Evolutionary conservation across 169 alveolate species (phyloP).

Genomic region (Plasmodium vivax): DNA sequence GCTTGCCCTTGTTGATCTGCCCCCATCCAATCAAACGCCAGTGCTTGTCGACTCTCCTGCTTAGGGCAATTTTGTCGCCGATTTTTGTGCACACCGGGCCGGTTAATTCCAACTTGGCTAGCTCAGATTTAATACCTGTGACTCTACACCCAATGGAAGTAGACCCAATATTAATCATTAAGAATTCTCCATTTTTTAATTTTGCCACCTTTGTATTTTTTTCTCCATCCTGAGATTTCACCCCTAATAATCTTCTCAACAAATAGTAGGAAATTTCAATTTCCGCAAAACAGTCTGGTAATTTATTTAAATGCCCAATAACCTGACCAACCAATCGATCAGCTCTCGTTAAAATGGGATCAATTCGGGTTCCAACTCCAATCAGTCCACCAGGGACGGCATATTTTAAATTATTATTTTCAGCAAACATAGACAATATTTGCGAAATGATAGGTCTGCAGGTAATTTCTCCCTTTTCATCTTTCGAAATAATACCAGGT

Average conservation of each 20-base stretch:
- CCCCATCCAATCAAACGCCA: constrained; percentile 99
- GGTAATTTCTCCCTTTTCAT: constrained; percentile 89
- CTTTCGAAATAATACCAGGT: constrained; percentile 97
- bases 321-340: constrained; percentile 98
- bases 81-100: constrained; percentile 94
- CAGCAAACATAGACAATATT: constrained; percentile 97
- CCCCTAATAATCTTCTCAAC: constrained; percentile 92
- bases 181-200: constrained; percentile 96
- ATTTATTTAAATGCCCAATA: constrained; percentile 95
- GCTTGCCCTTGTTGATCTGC: constrained; percentile 90
- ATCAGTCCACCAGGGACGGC: constrained; percentile 99
- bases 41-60: constrained; percentile 97
- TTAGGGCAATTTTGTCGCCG: constrained; percentile 98
- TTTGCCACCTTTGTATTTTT: constrained; percentile 94
- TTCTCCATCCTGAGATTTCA: constrained; percentile 89
- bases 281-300: constrained; percentile 96
- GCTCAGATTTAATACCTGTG: constrained; percentile 91
- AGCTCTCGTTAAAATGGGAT: constrained; percentile 97
- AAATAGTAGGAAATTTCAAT: constrained; percentile 91
- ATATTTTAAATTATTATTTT: constrained; percentile 96
- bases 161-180: constrained; percentile 98
- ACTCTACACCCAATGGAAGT: constrained; percentile 97
- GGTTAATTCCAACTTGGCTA: constrained; percentile 91
- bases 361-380: constrained; percentile 97
- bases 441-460: constrained; percentile 91